These are phyloP conservation scores for Gomphus bonarii DNA, from an alignment of 1,284 basidiomycete genomes.

Conservation along the genomic window DNA sequence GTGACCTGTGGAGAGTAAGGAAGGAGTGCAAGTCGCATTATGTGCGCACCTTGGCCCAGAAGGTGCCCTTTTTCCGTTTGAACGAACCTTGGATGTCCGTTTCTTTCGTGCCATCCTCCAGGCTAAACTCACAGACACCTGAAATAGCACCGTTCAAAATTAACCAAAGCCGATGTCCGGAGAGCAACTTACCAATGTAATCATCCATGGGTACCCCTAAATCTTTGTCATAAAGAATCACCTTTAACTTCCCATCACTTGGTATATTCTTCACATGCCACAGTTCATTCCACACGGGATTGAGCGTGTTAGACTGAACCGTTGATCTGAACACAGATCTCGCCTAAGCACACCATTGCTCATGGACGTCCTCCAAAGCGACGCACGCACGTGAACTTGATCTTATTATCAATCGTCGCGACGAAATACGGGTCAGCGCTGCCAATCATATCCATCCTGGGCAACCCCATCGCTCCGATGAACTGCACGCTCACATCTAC, in stretches of 20 bases:
- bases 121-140: constrained; percentile 26
- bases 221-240: constrained; percentile 59
- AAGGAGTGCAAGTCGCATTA: not conserved
- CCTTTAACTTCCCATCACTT: constrained; percentile 39
- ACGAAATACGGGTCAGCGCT: constrained; percentile 63
- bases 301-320: constrained; percentile 44
- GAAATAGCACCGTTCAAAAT: not conserved
- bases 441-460: constrained; percentile 62
- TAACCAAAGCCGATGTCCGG: not conserved
- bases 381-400: constrained; percentile 49
- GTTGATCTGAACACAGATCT: constrained; percentile 38
- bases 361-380: not conserved
- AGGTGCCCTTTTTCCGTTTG: constrained; percentile 42
- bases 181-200: constrained; percentile 43
- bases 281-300: constrained; percentile 64
- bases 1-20: constrained; percentile 26
- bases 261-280: constrained; percentile 69
- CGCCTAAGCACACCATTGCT: not conserved
- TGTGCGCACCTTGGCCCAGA: constrained; percentile 52
- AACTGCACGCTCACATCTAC: constrained; percentile 33
- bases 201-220: constrained; percentile 47
- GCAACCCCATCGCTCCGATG: constrained; percentile 54
- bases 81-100: constrained; percentile 43
- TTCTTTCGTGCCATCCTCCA: constrained; percentile 50
- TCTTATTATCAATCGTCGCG: constrained; percentile 48